phyloP scores from a whole-genome alignment of 345 rosid genomes.

The Psidium guajava region DNA sequence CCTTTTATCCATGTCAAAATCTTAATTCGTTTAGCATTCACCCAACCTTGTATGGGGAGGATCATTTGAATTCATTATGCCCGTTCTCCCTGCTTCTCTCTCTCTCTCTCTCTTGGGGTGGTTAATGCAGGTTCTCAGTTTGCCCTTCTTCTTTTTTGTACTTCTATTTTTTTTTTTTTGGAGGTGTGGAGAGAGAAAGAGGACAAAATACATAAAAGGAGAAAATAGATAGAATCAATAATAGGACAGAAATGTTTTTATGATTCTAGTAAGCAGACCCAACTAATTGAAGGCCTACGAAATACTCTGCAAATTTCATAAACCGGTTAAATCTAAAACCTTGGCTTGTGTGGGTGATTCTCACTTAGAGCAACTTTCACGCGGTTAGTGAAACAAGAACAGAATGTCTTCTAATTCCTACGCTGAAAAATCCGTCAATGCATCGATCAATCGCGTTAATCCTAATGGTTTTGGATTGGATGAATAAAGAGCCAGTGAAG shows the following conservation, averaged over 20 bases:
- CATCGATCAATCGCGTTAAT: not conserved
- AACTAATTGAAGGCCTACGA: not conserved
- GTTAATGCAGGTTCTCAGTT: no score
- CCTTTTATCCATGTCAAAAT: not conserved
- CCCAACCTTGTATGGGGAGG: not conserved
- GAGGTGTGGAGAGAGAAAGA: not conserved
- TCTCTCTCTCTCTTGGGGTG: not conserved
- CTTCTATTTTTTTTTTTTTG: not conserved
- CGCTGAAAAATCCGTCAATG: not conserved
- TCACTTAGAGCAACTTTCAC: not conserved
- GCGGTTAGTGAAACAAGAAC: not conserved
- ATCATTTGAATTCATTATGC: not conserved
- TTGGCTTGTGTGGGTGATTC: not conserved
- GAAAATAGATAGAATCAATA: not conserved
- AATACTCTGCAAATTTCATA: not conserved
- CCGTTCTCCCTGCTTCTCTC: not conserved
- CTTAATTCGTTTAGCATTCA: not conserved
- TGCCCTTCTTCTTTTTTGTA: no score
- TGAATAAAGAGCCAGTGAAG: not conserved
- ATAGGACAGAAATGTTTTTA: not conserved
- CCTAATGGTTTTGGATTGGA: not conserved
- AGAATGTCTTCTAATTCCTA: not conserved
- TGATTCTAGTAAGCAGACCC: not conserved
- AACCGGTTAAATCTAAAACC: not conserved
- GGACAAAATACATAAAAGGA: not conserved